A percentile compares a stretch with the other conserved stretches of the same genome.
These are phyloP conservation scores for Barnettozyma pratensis DNA, from an alignment of 805 yeast species.

Conservation along the genomic window DNA sequence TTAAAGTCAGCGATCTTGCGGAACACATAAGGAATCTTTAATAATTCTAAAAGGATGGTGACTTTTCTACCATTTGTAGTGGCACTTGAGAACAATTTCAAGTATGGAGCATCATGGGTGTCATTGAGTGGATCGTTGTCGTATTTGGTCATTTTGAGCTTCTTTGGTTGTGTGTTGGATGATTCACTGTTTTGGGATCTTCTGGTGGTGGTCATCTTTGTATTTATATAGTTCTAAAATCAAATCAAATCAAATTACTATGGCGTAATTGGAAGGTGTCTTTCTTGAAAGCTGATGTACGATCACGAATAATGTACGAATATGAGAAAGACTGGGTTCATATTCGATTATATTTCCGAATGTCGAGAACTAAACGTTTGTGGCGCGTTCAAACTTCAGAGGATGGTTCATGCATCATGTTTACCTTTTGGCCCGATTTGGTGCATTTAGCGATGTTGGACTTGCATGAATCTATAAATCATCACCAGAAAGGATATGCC, in stretches of 20 bases:
- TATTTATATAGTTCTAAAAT: neutral
- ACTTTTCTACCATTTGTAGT: conserved; percentile 39
- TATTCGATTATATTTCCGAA: neutral
- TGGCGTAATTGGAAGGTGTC: neutral
- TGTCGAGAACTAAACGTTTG: neutral
- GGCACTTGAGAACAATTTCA: conserved; percentile 35
- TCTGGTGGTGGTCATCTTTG: neutral
- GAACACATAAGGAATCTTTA: conserved; percentile 27
- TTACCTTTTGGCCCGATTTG: neutral
- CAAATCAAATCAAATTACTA: neutral
- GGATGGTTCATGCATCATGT: neutral
- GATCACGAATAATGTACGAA: too few relatives aligned
- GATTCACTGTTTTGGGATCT: neutral
- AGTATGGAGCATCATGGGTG: conserved; percentile 31
- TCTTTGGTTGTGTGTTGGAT: neutral
- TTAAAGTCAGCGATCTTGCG: conserved; percentile 36
- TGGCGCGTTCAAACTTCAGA: neutral
- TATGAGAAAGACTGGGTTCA: too few relatives aligned
- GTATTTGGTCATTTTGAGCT: neutral
- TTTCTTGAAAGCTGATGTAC: too few relatives aligned
- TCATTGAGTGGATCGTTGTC: neutral
- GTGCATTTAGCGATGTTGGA: neutral
- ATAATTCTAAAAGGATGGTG: conserved; percentile 30
- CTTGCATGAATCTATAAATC: neutral
- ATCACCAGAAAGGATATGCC: too few relatives aligned